phyloP scores from a whole-genome alignment of 495 filamentous ascomycete genomes.

The Penicillium bovifimosum region DNA sequence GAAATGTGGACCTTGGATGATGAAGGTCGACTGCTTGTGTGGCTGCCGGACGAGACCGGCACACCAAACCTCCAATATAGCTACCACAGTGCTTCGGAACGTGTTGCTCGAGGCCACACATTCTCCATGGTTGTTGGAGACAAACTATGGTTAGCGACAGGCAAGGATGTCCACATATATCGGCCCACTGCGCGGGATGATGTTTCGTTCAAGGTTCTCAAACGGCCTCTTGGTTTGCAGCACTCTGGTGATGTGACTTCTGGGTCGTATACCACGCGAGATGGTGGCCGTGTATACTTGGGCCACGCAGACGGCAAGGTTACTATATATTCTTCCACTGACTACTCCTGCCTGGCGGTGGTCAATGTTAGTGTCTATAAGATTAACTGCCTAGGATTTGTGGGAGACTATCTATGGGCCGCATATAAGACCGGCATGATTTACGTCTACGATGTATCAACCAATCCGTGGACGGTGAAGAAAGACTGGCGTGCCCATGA shows the following conservation, averaged over 20 bases:
- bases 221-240: slow-evolving; percentile 60
- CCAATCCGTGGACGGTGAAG: slow-evolving; percentile 78
- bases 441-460: slow-evolving; percentile 80
- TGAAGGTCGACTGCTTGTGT: slow-evolving; percentile 79
- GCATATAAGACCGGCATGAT: slow-evolving; percentile 95
- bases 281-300: slow-evolving; percentile 79
- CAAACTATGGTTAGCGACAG: slow-evolving; percentile 81
- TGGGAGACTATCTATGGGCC: slow-evolving; percentile 84
- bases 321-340: slow-evolving; percentile 73
- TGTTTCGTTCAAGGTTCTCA: slow-evolving; percentile 63
- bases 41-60: slow-evolving; percentile 74
- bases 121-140: slow-evolving; percentile 79
- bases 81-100: slow-evolving; percentile 56
- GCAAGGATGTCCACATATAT: slow-evolving; percentile 83
- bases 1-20: slow-evolving; percentile 96
- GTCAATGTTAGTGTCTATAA: slow-evolving; percentile 90
- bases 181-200: slow-evolving; percentile 63
- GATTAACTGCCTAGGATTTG: slow-evolving; percentile 80
- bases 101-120: slow-evolving; percentile 74
- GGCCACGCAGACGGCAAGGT: slow-evolving; percentile 93
- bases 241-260: slow-evolving; percentile 83
- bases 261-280: slow-evolving; percentile 64
- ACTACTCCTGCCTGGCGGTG: slow-evolving; percentile 68
- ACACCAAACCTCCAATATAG: slow-evolving; percentile 63
- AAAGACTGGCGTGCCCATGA: slow-evolving; percentile 95